Evolutionary conservation across 2,329 filamentous ascomycete genomes (phyloP).

Genomic region (Sporothrix protearum): DNA sequence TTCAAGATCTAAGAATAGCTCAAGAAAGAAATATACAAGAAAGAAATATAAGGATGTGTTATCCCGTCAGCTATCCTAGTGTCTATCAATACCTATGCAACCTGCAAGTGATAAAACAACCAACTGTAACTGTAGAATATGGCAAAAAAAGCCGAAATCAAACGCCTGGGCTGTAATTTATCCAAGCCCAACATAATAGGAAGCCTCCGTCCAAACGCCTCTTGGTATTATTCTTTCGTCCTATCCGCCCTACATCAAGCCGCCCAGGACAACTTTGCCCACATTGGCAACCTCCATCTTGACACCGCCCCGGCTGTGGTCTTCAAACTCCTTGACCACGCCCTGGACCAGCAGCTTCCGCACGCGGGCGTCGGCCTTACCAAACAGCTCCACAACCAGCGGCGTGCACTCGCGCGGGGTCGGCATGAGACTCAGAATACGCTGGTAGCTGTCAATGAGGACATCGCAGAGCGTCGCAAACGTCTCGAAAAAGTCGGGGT

Average conservation of each 20-base stretch:
- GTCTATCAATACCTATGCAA: not conserved
- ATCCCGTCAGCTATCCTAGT: not conserved
- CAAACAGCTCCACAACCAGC: conserved; percentile 75
- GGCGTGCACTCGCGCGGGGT: conserved; percentile 69
- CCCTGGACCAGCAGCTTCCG: conserved; percentile 85
- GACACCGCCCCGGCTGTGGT: conserved; percentile 69
- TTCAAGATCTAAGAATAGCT: not conserved
- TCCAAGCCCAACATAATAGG: not conserved
- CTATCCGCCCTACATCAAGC: conserved; percentile 57
- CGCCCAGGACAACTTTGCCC: conserved; percentile 83
- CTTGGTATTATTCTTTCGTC: not conserved
- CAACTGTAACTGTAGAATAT: not conserved
- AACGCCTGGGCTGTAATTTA: not conserved
- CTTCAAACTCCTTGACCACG: conserved; percentile 89
- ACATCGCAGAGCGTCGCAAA: conserved; percentile 95
- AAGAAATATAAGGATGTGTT: not conserved
- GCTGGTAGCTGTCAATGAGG: conserved; percentile 84
- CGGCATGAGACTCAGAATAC: conserved; percentile 71
- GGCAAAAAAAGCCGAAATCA: not conserved
- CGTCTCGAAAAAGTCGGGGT: conserved; percentile 95
- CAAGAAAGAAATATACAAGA: not conserved
- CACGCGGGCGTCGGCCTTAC: conserved; percentile 80
- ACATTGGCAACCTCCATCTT: conserved; percentile 79
- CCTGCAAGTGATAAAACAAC: not conserved
- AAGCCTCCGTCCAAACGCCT: not conserved